phyloP scores from a whole-genome alignment of 768 basidiomycete species.

The Neoboletus magnificus region DNA sequence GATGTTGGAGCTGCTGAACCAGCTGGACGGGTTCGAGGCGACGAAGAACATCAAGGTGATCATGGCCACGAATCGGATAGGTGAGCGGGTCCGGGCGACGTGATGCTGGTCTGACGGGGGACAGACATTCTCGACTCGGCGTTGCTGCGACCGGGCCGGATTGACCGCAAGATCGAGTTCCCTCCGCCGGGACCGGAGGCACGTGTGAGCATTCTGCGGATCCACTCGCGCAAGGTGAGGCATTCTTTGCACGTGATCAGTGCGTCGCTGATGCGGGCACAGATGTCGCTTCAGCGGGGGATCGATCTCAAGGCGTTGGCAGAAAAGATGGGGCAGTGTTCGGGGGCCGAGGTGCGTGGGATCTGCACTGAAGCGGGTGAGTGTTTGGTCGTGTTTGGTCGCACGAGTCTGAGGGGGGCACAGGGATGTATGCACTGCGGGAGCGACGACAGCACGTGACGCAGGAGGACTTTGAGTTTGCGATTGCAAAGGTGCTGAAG shows the following conservation, averaged over 20 bases:
- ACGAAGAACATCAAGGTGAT: slow-evolving; percentile 85
- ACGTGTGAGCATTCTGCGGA: slow-evolving; percentile 93
- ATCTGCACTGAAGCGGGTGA: slow-evolving; percentile 95
- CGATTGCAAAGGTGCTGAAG: slow-evolving; percentile 95
- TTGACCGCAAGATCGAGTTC: slow-evolving; percentile 98
- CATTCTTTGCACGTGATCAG: neutral
- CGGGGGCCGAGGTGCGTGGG: slow-evolving; percentile 95
- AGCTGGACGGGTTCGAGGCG: slow-evolving; percentile 84
- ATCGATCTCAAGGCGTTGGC: slow-evolving; percentile 96
- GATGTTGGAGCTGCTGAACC: slow-evolving; percentile 86
- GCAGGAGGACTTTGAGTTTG: slow-evolving; percentile 98
- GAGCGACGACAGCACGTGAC: slow-evolving; percentile 97
- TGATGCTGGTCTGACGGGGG: slow-evolving; percentile 1
- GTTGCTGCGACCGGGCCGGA: slow-evolving; percentile 88
- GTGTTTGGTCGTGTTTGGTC: too few species aligned
- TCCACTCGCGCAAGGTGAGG: slow-evolving; percentile 87
- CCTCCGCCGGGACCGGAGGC: slow-evolving; percentile 97
- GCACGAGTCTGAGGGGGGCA: too few species aligned
- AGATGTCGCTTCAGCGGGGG: slow-evolving; percentile 98
- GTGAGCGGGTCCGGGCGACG: slow-evolving; percentile 29
- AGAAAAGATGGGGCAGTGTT: slow-evolving; percentile 99
- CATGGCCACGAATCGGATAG: slow-evolving; percentile 98
- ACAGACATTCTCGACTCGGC: slow-evolving; percentile 93
- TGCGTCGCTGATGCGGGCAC: neutral
- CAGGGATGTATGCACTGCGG: slow-evolving; percentile 94